Evolutionary conservation across 306 rosid species (phyloP), one percentile per base, ranked within the genome.

Genomic region (Bauhinia variegata): DNA sequence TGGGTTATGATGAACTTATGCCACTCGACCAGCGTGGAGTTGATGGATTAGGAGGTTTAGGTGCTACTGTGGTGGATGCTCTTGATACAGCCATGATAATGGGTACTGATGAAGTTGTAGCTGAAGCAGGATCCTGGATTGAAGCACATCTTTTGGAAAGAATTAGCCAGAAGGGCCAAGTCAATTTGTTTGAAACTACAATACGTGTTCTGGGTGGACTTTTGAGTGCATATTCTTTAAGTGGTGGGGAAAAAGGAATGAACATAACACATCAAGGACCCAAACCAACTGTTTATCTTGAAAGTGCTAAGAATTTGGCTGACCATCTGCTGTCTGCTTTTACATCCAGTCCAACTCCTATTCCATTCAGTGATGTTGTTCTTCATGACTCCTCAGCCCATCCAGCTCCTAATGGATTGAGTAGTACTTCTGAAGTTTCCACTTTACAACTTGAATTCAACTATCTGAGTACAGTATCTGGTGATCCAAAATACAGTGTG

Each of bases 1-100:
- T 90, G 97, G 99, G 99, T 74, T 75, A 56, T 70, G 99, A 95
- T 83, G 99, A 95, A 74, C 90, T 95, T 30, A 86, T 86, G 99
- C 99, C 99, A 16, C 54, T 95, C 61, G 83, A 88, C 72, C 84
- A 80, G 37, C 71, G 6, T 5, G 99, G 97, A 65, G 69, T 74
- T 60, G 89, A 95, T 57, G 99, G 97, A 16, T 85, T 95, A 63
- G 99, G 97, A 44, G 99, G 99, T 63, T 78, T 95, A 8, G 96
- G 99, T 72, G 97, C 99, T 48, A 95, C 97, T 3, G 75, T 95
- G 23, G 95, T 95, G 73, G 99, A 95, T 87, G 96, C 95, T 70
- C 99, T 95, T 74, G 99, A 95, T 66, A 95, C 97, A 32, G 96
- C 99, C 60, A 86, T 90, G 95, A 90, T 95, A 62, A 88, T 90